These are phyloP conservation scores for Globisporangium barbulae DNA, from an alignment of 352 stramenopile genomes.

Conservation along the genomic window DNA sequence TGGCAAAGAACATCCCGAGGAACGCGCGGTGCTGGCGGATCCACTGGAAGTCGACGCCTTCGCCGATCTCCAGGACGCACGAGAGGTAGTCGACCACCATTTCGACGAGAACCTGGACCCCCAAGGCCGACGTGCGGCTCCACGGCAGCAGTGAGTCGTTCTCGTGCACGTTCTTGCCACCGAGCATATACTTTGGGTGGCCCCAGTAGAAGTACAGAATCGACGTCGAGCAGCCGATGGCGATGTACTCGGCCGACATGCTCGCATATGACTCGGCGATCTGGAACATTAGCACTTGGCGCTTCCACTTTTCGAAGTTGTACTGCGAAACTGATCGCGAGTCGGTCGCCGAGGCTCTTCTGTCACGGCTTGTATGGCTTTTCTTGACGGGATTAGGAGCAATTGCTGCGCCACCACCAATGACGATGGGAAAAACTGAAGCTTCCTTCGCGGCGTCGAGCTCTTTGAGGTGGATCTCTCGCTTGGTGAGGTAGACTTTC, in stretches of 20 bases:
- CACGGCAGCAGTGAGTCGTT: background rate
- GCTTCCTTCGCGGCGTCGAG: background rate
- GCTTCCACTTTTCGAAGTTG: slow-evolving; percentile 25
- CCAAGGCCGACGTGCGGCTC: background rate
- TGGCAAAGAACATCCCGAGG: slow-evolving; percentile 11
- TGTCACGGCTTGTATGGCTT: background rate
- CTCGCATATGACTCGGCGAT: slow-evolving; percentile 38
- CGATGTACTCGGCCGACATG: slow-evolving; percentile 56
- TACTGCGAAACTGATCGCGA: background rate
- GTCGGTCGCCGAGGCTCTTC: background rate
- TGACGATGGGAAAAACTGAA: no score
- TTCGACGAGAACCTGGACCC: slow-evolving; percentile 11
- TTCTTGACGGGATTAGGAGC: no score
- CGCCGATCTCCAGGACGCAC: slow-evolving; percentile 14
- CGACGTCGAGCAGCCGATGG: slow-evolving; percentile 40
- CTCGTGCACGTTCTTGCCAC: background rate
- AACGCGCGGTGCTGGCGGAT: slow-evolving; percentile 6
- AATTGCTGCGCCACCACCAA: no score
- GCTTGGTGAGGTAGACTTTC: slow-evolving; percentile 13
- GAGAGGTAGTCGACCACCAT: slow-evolving; percentile 17
- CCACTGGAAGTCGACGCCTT: slow-evolving; percentile 11
- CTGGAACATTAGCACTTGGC: slow-evolving; percentile 26
- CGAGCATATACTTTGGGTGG: slow-evolving; percentile 28
- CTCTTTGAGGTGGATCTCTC: slow-evolving; percentile 2
- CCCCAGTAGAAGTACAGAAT: slow-evolving; percentile 37